A percentile compares a stretch with the other conserved stretches of the same genome.
These are phyloP conservation scores for Penicillium aurantiogriseum DNA, from an alignment of 2,329 filamentous ascomycete genomes.

Conservation along the genomic window DNA sequence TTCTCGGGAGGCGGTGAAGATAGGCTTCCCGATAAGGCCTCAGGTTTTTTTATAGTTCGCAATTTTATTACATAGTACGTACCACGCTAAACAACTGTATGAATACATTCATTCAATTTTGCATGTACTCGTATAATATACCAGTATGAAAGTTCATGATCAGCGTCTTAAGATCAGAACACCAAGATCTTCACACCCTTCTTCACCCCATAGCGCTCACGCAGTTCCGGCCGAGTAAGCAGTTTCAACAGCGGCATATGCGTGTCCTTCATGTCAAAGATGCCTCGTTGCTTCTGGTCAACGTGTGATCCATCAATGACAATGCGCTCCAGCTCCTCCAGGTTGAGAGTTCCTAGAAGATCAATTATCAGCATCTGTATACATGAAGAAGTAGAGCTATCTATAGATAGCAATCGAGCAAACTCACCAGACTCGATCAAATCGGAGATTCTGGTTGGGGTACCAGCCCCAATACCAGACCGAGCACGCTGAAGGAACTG, in stretches of 20 bases:
- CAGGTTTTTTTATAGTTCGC: neutral
- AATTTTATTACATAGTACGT: neutral
- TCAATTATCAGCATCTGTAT: constrained; percentile 3
- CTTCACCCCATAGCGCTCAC: constrained; percentile 61
- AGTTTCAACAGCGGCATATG: constrained; percentile 76
- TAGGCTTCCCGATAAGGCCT: neutral
- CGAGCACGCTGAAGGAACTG: constrained; percentile 66
- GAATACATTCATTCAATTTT: neutral
- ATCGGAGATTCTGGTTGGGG: constrained; percentile 77
- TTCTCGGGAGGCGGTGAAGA: constrained; percentile 25
- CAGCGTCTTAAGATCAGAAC: constrained; percentile 43
- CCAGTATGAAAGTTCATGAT: neutral
- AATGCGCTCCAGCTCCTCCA: constrained; percentile 71
- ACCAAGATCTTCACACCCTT: constrained; percentile 52
- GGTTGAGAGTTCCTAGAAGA: constrained; percentile 63
- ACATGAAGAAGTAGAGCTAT: neutral
- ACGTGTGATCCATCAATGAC: constrained; percentile 90
- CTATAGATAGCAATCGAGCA: neutral
- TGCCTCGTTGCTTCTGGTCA: constrained; percentile 88
- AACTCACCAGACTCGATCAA: constrained; percentile 75
- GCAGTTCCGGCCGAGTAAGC: constrained; percentile 68
- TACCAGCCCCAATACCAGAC: constrained; percentile 82
- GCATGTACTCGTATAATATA: neutral
- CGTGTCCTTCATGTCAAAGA: constrained; percentile 94
- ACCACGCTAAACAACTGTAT: neutral